Conservation (phyloP, 2,329 filamentous ascomycete species). For the Magnaporthiopsis poae region DNA sequence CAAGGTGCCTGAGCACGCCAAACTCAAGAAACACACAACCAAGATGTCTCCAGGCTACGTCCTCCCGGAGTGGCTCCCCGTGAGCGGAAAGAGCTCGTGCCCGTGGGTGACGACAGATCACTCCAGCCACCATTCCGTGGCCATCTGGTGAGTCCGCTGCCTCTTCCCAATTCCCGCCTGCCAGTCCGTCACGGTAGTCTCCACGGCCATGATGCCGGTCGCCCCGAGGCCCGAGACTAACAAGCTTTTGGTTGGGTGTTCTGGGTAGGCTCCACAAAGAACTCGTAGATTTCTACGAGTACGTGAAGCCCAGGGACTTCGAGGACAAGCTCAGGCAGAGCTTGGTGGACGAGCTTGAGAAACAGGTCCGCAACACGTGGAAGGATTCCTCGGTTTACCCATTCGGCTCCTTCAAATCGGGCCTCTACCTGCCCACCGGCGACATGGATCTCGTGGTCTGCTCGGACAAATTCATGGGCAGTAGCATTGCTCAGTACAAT, state of each 20-base stretch:
- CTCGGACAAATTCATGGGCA: conserved; percentile 44
- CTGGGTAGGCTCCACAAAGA: conserved; percentile 72
- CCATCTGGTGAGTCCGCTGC: conserved; percentile 42
- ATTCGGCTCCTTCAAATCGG: conserved; percentile 92
- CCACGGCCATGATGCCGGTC: neutral
- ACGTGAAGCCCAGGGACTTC: conserved; percentile 64
- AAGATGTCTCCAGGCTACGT: conserved; percentile 40
- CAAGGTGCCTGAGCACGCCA: conserved; percentile 43
- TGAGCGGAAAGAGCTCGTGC: conserved; percentile 30
- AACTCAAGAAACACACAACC: conserved; percentile 36
- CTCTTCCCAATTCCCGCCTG: no score
- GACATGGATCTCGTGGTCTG: conserved; percentile 92
- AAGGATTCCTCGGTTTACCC: conserved; percentile 54
- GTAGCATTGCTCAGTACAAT: conserved; percentile 37
- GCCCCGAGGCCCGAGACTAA: neutral
- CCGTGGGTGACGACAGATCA: conserved; percentile 58
- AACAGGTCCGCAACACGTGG: conserved; percentile 47
- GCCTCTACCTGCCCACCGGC: conserved; percentile 59
- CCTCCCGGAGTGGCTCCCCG: conserved; percentile 41
- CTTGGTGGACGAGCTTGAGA: conserved; percentile 59
- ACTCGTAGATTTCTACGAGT: conserved; percentile 79
- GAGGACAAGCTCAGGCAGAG: conserved; percentile 67
- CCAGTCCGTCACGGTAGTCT: no score
- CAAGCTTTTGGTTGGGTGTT: neutral
- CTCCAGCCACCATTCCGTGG: conserved; percentile 41